Percentiles rank a stretch among this genome's conserved stretches.
Conservation (phyloP, 176 grass and related monocot species). For the Oryza brachyantha region DNA sequence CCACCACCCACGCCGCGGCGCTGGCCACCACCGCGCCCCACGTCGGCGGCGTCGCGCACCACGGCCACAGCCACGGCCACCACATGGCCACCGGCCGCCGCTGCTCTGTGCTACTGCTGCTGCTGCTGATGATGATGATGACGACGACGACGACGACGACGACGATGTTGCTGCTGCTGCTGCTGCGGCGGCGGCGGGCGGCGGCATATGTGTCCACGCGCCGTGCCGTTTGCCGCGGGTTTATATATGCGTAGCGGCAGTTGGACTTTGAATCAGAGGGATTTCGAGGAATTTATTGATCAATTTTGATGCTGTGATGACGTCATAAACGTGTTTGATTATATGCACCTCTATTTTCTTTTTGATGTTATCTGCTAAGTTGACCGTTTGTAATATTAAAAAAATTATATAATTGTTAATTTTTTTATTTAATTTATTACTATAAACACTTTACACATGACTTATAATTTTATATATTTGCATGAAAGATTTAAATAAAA, state of each 20-base stretch:
- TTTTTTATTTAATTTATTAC: too few relatives aligned
- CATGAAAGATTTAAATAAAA: too few relatives aligned
- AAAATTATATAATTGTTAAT: too few relatives aligned
- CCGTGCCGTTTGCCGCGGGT: not conserved
- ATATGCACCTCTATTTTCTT: too few relatives aligned
- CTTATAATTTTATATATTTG: too few relatives aligned
- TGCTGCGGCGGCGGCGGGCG: conserved; percentile 19
- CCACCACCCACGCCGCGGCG: conserved; percentile 27
- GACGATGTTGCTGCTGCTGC: too few relatives aligned
- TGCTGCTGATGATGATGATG: too few relatives aligned
- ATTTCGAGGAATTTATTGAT: conserved; percentile 2
- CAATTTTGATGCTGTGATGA: not conserved
- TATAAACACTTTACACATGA: too few relatives aligned
- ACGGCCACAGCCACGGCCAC: conserved; percentile 22
- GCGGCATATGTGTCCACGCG: not conserved
- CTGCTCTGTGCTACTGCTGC: not conserved
- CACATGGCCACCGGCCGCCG: not conserved
- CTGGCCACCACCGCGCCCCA: conserved; percentile 6
- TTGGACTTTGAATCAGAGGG: not conserved
- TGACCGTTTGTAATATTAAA: too few relatives aligned
- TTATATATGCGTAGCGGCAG: conserved; percentile 7
- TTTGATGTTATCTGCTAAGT: too few relatives aligned
- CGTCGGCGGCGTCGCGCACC: too few relatives aligned
- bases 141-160: too few relatives aligned
- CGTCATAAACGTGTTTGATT: not conserved